Conservation (phyloP, 2,329 filamentous ascomycete species). For the Trichoderma koningiopsis region DNA sequence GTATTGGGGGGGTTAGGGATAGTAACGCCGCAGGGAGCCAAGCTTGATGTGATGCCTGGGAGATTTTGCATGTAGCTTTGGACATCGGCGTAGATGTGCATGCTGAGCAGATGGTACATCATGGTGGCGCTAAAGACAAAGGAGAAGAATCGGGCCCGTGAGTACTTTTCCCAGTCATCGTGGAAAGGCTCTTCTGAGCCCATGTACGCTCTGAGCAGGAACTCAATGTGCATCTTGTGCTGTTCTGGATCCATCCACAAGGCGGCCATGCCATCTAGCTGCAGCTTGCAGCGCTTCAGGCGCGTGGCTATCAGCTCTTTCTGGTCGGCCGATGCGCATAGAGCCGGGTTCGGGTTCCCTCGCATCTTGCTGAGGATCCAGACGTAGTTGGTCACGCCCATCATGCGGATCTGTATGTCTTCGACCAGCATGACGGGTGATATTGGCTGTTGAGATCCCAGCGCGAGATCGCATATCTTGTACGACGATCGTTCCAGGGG, state of each 20-base stretch:
- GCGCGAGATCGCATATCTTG: constrained; percentile 37
- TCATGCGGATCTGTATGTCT: constrained; percentile 40
- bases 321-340: constrained; percentile 15
- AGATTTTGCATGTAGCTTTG: constrained; percentile 36
- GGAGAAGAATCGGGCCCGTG: constrained; percentile 35
- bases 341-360: constrained; percentile 29
- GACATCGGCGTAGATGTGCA: constrained; percentile 43
- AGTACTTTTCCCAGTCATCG: constrained; percentile 30
- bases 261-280: constrained; percentile 28
- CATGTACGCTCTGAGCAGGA: constrained; percentile 35
- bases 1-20: constrained; percentile 26
- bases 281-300: constrained; percentile 29
- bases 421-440: constrained; percentile 38
- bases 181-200: constrained; percentile 35
- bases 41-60: constrained; percentile 15
- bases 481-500: constrained; percentile 37
- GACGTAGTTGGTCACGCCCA: constrained; percentile 37
- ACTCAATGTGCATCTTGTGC: constrained; percentile 28
- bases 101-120: constrained; percentile 42
- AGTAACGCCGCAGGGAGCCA: constrained; percentile 25
- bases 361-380: constrained; percentile 37
- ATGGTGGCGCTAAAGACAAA: constrained; percentile 39
- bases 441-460: constrained; percentile 34
- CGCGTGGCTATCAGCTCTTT: constrained; percentile 19
- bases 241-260: constrained; percentile 28